Base-by-base conservation (phyloP, 345 rosid genomes). In the Sonneratia caseolaris region DNA sequence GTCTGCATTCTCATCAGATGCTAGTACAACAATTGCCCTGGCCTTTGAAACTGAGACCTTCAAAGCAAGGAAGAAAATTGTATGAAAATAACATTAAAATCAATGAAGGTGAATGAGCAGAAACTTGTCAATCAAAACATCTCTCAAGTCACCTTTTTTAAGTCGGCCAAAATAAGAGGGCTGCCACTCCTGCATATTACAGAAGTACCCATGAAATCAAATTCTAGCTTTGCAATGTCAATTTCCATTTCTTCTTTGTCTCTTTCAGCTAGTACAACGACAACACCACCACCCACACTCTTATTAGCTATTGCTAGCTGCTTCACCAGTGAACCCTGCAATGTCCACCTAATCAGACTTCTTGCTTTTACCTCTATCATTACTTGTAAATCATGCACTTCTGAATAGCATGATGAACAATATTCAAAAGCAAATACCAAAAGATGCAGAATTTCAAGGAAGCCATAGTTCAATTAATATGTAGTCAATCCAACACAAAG, bases 231-330 rank as follows among this genome's bases (percentile, higher is more conserved):
- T 56, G 92, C 82, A 75, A 93, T 93, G 70, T 93, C 91, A 78
- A 84, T 76, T 82, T 93, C 98, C 97, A 93, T 91, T 84, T 93
- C 98, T 75, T 91, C 97, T 81, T 91, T 93, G 75, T 93, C 97
- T 81, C 92, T 85, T 83, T 89, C 98, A 3, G 98, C 97, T 56
- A 93, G 79, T 47, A 93, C 98, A 12, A 93, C 97, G 13, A 90
- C 79, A 70, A 90, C 88, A 64, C 97, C 97, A 16, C 98, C 98
- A 70, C 97, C 98, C 24, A 89, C 38, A 59, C 98, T 93, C 84
- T 87, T 87, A 86, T 93, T 92, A 64, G 98, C 98, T 79, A 90
- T 91, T 53, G 96, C 98, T 72, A 92, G 81, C 80, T 92, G 96
- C 90, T 90, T 92, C 83, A 93, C 76, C 73, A 93, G 92, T 36